These are phyloP conservation scores for Lycium barbarum DNA, from an alignment of 257 asterid genomes.

Conservation along the genomic window DNA sequence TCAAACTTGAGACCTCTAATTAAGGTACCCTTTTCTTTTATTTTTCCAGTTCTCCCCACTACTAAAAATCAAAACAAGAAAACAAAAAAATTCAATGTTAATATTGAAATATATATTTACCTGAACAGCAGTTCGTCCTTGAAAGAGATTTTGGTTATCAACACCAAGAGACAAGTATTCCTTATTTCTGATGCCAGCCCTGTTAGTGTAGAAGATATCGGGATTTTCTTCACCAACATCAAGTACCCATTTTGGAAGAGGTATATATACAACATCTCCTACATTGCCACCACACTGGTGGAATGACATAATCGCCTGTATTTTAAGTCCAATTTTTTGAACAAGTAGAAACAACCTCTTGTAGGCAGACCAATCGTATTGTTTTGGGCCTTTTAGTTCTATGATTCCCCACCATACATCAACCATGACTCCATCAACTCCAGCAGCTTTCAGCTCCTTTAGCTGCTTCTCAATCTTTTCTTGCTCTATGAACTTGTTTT, in stretches of 20 bases:
- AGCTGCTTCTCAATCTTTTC: conserved; percentile 31
- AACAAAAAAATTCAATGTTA: too few species aligned
- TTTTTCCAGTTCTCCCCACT: too few species aligned
- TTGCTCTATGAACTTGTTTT: conserved; percentile 31
- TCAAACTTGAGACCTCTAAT: too few species aligned
- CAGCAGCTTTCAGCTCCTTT: conserved; percentile 33
- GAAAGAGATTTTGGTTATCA: conserved; percentile 35
- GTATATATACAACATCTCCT: too few species aligned
- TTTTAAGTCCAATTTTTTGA: conserved; percentile 36
- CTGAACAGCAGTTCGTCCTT: conserved; percentile 41
- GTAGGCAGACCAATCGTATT: conserved; percentile 45
- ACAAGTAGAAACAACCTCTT: conserved; percentile 30
- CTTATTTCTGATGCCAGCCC: conserved; percentile 30
- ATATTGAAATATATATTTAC: background rate
- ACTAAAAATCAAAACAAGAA: too few species aligned
- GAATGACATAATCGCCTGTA: background rate
- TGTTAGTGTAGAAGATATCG: conserved; percentile 43
- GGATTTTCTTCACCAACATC: conserved; percentile 36
- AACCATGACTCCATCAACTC: conserved; percentile 47
- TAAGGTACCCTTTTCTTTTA: too few species aligned
- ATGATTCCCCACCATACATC: conserved; percentile 46
- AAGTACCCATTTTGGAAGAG: conserved; percentile 39
- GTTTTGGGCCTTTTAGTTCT: conserved; percentile 35
- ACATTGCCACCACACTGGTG: too few species aligned
- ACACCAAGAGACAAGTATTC: conserved; percentile 43